Conservation (phyloP, 83 land plant genomes). For the Picea abies region DNA sequence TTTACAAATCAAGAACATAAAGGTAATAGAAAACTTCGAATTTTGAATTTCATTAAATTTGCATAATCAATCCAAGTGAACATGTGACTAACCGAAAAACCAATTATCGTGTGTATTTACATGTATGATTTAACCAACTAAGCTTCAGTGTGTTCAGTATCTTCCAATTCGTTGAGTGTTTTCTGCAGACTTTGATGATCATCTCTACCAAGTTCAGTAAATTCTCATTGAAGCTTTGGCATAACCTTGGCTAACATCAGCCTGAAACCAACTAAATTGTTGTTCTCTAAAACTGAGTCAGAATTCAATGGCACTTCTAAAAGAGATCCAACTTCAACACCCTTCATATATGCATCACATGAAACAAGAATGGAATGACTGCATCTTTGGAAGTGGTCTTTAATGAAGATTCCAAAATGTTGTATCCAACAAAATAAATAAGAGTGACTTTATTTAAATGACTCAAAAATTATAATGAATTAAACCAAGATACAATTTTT, state of each 20-base stretch:
- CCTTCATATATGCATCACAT: constrained; percentile 84
- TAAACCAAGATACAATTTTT: neutral
- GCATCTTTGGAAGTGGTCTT: constrained; percentile 69
- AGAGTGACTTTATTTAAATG: neutral
- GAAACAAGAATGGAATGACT: constrained; percentile 79
- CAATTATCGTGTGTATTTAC: constrained; percentile 7
- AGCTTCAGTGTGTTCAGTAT: neutral
- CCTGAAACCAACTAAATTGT: constrained; percentile 70
- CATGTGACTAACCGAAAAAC: constrained; percentile 3
- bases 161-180: too few species aligned
- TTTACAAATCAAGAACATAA: constrained; percentile 10
- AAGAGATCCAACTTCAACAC: constrained; percentile 80
- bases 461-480: neutral
- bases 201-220: constrained; percentile 8
- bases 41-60: neutral
- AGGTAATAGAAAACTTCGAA: neutral
- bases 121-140: neutral
- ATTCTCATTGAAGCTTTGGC: constrained; percentile 8
- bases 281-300: constrained; percentile 30
- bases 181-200: too few species aligned
- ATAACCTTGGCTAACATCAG: neutral
- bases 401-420: constrained; percentile 88
- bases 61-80: neutral
- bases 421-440: constrained; percentile 21
- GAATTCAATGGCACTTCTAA: constrained; percentile 45